Base-by-base conservation (phyloP, 805 yeast genomes). In the Sugiyamaella americana region DNA sequence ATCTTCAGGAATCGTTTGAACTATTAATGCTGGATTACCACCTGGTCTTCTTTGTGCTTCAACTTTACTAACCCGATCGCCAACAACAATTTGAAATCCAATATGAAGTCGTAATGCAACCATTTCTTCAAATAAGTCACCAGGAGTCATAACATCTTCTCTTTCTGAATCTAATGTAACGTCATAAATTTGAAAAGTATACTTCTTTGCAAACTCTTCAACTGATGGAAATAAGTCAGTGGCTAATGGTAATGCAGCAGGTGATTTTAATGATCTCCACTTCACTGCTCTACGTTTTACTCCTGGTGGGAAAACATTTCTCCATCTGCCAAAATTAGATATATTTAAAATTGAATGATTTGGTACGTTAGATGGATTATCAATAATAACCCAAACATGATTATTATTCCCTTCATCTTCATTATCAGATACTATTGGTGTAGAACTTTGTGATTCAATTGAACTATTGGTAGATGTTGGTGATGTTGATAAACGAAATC, bases 261-360 rank as follows among this genome's bases (percentile, higher is more conserved):
- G 99, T 0, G 96, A 79, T 11, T 88, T 82, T 44, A 94, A 72
- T 0, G 98, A 89, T 44, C 87, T 77, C 99, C 99, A 93, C 59
- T 89, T 89, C 43, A 89, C 82, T 13, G 81, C 69, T 55, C 78
- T 76, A 45, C 85, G 70, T 44, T 75, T 78, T 13, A 82, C 79
- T 37, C 77, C 75, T 11, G 75, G 74, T 0, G 98, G 96, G 56
- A 87, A 87, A 1, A 88, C 95, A 64, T 84, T 87, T 47, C 81
- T 81, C 98, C 98, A 93, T 48, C 95, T 75, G 4, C 95, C 91
- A 39, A 78, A 80, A n/a, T 79, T 73, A 5, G 80, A 67, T 47
- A 77, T 73, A 8, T 75, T 73, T 13, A 82, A 67, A 5, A 78
- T 66, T 43, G 78, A 82, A 2, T 73, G 67, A 26, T 74, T 72